These are phyloP conservation scores for Calonectria crousiana DNA, from an alignment of 2,329 filamentous ascomycete genomes.

Conservation along the genomic window DNA sequence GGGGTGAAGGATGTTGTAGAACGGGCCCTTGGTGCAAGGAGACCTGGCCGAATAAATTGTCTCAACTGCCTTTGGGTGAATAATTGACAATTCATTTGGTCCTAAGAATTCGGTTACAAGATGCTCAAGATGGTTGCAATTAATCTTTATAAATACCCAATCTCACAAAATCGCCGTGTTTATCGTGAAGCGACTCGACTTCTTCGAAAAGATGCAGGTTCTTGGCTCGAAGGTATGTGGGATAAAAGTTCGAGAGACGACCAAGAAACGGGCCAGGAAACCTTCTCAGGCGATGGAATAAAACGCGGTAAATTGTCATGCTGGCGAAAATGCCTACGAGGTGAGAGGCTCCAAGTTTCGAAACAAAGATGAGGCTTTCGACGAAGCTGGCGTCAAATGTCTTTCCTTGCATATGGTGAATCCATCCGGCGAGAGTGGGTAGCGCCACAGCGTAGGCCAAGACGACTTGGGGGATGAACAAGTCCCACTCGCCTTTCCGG, in stretches of 20 bases:
- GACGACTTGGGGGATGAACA: not conserved
- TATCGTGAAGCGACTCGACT: slow-evolving; percentile 35
- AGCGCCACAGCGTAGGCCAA: not conserved
- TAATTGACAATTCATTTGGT: slow-evolving; percentile 25
- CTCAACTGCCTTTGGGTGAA: slow-evolving; percentile 13
- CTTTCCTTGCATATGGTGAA: not conserved
- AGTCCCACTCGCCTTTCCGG: slow-evolving; percentile 1
- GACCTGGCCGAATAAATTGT: slow-evolving; percentile 21
- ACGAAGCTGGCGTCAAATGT: not conserved
- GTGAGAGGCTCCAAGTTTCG: not conserved
- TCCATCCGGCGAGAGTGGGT: not conserved
- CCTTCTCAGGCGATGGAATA: slow-evolving; percentile 43
- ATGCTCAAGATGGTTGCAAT: too few species aligned
- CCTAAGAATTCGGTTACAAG: slow-evolving; percentile 12
- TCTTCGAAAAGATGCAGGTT: slow-evolving; percentile 41
- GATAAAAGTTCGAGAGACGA: slow-evolving; percentile 41
- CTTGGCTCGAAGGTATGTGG: slow-evolving; percentile 37
- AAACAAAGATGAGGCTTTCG: not conserved
- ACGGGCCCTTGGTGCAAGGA: slow-evolving; percentile 27
- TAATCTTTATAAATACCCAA: slow-evolving; percentile 5
- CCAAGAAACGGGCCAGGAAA: slow-evolving; percentile 46
- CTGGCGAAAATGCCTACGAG: slow-evolving; percentile 11
- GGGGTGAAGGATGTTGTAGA: slow-evolving; percentile 27
- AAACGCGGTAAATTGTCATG: slow-evolving; percentile 15
- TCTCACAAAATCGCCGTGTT: slow-evolving; percentile 27